Conservation (phyloP, 2,329 filamentous ascomycete genomes). For the Proliferodiscus dingleyae region DNA sequence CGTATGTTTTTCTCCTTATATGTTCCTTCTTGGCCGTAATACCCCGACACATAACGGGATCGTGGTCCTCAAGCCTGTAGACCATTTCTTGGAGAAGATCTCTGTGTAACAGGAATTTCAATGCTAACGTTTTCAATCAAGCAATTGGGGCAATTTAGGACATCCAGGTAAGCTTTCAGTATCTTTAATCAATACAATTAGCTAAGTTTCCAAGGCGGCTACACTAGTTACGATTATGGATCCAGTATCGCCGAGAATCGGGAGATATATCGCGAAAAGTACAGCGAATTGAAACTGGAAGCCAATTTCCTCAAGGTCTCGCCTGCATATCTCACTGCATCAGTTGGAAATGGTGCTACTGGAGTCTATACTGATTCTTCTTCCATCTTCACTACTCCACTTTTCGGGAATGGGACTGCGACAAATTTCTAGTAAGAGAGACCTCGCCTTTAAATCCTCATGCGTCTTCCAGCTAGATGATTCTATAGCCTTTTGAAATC, state of each 20-base stretch:
- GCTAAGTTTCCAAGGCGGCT: constrained; percentile 43
- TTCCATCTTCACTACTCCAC: constrained; percentile 47
- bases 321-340: constrained; percentile 61
- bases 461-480: too few species aligned
- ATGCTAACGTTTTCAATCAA: neutral
- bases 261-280: constrained; percentile 66
- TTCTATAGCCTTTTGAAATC: too few species aligned
- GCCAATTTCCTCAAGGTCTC: constrained; percentile 71
- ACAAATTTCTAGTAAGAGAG: constrained; percentile 51
- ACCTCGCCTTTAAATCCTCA: neutral
- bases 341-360: constrained; percentile 43
- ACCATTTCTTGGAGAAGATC: neutral
- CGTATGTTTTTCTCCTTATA: constrained; percentile 30
- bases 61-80: too few species aligned
- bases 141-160: constrained; percentile 77
- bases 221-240: constrained; percentile 55
- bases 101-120: neutral
- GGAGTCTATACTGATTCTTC: constrained; percentile 50
- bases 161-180: constrained; percentile 40
- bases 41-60: too few species aligned
- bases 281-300: constrained; percentile 71
- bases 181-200: neutral
- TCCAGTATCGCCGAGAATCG: constrained; percentile 65
- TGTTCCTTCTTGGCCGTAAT: neutral
- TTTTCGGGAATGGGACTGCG: constrained; percentile 49